Base-by-base conservation (phyloP, 2,329 filamentous ascomycete genomes). In the Chalara sp. region DNA sequence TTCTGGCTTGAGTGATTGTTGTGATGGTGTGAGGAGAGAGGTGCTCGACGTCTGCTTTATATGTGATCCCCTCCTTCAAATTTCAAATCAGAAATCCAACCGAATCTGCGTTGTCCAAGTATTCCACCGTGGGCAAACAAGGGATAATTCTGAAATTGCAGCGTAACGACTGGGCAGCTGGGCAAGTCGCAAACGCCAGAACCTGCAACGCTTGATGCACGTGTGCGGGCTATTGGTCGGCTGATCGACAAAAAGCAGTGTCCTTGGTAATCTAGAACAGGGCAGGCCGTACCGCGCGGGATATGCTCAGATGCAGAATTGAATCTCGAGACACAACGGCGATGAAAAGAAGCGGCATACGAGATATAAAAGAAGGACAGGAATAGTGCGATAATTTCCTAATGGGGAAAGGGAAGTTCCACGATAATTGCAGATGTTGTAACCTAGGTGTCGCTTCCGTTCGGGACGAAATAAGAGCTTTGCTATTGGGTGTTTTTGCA, bases 361-460 rank as follows among this genome's bases (percentile, higher is more conserved):
- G 29, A 7, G 11, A 46, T 30, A 11, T 12, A 5, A 32, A 32
- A 32, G 28, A 8, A 46, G 8, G 8, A 46, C 13, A 32, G 13
- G 44, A 32, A 10, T 32, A 31, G 11, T 5, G 11, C n/a, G 12
- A 44, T 44, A 40, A 46, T 53, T 55, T 50, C 58, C 57, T 6
- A 56, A 58, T 49, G 54, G 53, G 53, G 56, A 28, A 59, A 55
- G 42, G 52, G 48, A 55, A 49, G 39, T 37, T 56, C 41, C 31
- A 13, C 46, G 21, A 56, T 53, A 53, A 57, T 56, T 59, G 57
- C 54, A 21, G 32, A 46, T 35, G 44, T 46, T 31, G 30, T 55
- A 32, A 41, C 21, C 46, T 32, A 45, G 44, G 10, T 31, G 44
- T 45, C 40, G 30, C 6, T 12, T 7, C 6, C 8, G 13, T 13